These are phyloP conservation scores for Aleurites moluccanus DNA, from an alignment of 441 rosid genomes.

Conservation along the genomic window DNA sequence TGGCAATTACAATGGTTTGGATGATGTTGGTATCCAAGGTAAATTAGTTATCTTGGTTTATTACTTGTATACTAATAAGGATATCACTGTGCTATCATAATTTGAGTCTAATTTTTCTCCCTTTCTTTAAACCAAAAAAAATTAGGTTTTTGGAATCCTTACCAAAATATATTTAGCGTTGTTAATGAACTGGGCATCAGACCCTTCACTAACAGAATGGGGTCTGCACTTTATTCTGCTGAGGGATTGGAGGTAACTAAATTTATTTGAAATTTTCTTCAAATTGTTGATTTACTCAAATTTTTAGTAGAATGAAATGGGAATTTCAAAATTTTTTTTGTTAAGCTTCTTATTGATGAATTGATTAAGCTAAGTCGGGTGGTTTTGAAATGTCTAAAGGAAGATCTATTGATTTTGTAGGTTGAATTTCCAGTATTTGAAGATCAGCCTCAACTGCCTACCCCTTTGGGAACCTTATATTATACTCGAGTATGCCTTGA, in stretches of 20 bases:
- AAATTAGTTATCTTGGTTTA: not conserved
- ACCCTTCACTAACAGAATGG: slow-evolving; percentile 51
- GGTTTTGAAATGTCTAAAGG: not conserved
- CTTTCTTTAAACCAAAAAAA: not conserved
- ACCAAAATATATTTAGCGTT: slow-evolving; percentile 54
- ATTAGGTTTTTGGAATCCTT: slow-evolving; percentile 63
- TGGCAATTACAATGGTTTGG: slow-evolving; percentile 46
- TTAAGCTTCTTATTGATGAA: not conserved
- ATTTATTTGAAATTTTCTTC: not conserved
- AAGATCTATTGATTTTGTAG: slow-evolving; percentile 34
- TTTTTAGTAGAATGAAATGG: not conserved
- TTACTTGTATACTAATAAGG: no score
- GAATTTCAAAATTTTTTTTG: not conserved
- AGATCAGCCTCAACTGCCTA: slow-evolving; percentile 59
- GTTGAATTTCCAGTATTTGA: slow-evolving; percentile 67
- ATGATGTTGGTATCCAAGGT: slow-evolving; percentile 60
- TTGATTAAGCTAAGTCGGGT: slow-evolving; percentile 10
- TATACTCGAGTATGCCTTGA: slow-evolving; percentile 46
- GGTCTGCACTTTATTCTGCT: slow-evolving; percentile 50
- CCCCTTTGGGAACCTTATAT: slow-evolving; percentile 58
- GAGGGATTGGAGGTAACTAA: slow-evolving; percentile 55
- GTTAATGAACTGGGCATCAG: slow-evolving; percentile 55
- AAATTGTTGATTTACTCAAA: not conserved
- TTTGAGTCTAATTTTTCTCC: not conserved
- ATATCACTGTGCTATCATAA: not conserved